Evolutionary conservation across 306 rosid genomes (phyloP).

Genomic region (Citrullus mucosospermus): DNA sequence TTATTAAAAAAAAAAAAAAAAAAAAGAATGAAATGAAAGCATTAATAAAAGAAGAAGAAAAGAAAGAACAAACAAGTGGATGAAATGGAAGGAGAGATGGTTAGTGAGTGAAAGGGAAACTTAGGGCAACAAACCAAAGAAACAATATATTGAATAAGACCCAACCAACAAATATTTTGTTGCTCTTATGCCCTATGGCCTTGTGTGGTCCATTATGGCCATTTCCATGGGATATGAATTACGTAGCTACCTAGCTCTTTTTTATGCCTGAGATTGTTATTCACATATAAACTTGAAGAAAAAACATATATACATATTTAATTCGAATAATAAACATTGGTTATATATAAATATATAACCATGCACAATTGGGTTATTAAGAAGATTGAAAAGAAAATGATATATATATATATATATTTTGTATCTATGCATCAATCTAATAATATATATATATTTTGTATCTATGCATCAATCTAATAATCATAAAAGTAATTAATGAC

Average conservation of each 20-base stretch:
- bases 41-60: too few relatives aligned
- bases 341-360: too few relatives aligned
- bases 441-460: too few relatives aligned
- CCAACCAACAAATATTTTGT: background rate
- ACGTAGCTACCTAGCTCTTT: background rate
- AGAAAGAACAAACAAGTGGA: background rate
- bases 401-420: too few relatives aligned
- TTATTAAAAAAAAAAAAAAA: too few relatives aligned
- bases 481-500: background rate
- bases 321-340: too few relatives aligned
- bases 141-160: slow-evolving; percentile 1
- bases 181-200: background rate
- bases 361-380: too few relatives aligned
- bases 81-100: background rate
- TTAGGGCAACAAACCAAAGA: background rate
- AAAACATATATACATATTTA: background rate
- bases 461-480: background rate
- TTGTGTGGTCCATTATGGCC: background rate
- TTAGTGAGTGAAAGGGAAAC: background rate
- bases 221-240: background rate
- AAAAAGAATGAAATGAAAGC: too few relatives aligned
- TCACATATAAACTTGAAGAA: background rate
- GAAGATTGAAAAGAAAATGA: too few relatives aligned
- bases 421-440: too few relatives aligned
- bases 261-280: background rate